Evolutionary conservation across 176 grass and related monocot species (phyloP).

Genomic region (Triticum aestivum): IWGSC_CS_RefSeq_v2.1 NC_057812.1:585035734-585036233

Average conservation of each 20-base stretch:
- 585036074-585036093: not conserved
- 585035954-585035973: not conserved
- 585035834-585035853: slow-evolving; percentile 13
- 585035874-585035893: slow-evolving; percentile 41
- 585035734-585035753: slow-evolving; percentile 10
- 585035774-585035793: slow-evolving; percentile 31
- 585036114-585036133: slow-evolving; percentile 2
- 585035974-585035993: not conserved
- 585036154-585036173: not conserved
- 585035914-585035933: not conserved
- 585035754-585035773: slow-evolving; percentile 42
- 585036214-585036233: not conserved
- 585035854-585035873: slow-evolving; percentile 46
- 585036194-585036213: not conserved
- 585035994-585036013: not conserved
- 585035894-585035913: slow-evolving; percentile 42
- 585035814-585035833: slow-evolving; percentile 21
- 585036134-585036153: not conserved
- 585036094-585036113: slow-evolving; percentile 15
- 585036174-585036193: not conserved
- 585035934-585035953: not conserved
- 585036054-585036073: not conserved
- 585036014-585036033: not conserved
- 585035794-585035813: slow-evolving; percentile 36
- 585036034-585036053: not conserved